Percentiles rank a stretch among this genome's conserved stretches.
Evolutionary conservation across 352 stramenopile genomes (phyloP).

Genomic region (Pythium brachiatum): DNA sequence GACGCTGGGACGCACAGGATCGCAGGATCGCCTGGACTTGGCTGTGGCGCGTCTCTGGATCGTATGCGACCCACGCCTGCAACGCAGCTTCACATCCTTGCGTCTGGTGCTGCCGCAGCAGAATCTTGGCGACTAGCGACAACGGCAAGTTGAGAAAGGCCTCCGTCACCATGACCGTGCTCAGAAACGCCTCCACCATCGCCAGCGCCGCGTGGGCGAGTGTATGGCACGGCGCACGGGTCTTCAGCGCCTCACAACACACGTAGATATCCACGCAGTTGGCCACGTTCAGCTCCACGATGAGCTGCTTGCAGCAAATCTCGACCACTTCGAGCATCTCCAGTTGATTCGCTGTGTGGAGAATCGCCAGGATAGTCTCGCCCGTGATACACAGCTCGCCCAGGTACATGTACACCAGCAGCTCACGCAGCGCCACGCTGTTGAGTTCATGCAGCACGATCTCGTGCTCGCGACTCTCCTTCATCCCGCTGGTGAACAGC

Average conservation of each 20-base stretch:
- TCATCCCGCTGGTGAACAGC: constrained; percentile 76
- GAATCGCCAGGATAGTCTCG: constrained; percentile 58
- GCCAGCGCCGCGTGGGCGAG: constrained; percentile 53
- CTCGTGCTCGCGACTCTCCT: constrained; percentile 38
- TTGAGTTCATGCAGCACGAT: constrained; percentile 61
- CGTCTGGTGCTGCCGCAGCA: constrained; percentile 35
- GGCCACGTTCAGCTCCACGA: constrained; percentile 56
- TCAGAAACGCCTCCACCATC: constrained; percentile 68
- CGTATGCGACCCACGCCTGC: constrained; percentile 49
- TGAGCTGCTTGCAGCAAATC: constrained; percentile 70
- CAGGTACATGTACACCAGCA: constrained; percentile 71
- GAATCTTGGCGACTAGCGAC: constrained; percentile 36
- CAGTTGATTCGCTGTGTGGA: constrained; percentile 67
- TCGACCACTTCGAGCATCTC: constrained; percentile 70
- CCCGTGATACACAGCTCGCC: constrained; percentile 51
- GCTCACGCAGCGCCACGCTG: constrained; percentile 37
- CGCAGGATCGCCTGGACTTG: constrained; percentile 27
- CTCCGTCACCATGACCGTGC: constrained; percentile 48
- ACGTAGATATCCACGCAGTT: constrained; percentile 80
- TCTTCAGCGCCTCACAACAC: constrained; percentile 56
- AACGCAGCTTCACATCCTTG: constrained; percentile 38
- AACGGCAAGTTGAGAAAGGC: constrained; percentile 58
- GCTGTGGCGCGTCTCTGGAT: constrained; percentile 34
- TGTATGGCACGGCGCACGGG: constrained; percentile 42
- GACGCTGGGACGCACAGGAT: constrained; percentile 3